Evolutionary conservation across 805 yeast species (phyloP).

Genomic region (Saccharomycopsis microspora): DNA sequence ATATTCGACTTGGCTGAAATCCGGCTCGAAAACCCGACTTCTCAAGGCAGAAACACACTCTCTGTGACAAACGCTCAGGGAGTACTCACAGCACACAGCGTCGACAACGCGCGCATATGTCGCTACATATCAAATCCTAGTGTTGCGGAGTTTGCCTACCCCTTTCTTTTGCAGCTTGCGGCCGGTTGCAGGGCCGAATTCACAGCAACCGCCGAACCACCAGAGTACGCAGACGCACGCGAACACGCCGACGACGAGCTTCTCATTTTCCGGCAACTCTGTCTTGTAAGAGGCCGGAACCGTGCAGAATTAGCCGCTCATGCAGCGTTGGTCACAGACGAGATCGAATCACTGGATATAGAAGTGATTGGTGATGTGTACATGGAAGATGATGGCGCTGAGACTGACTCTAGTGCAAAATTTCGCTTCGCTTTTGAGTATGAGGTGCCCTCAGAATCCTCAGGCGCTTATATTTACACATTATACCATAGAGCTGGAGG

Average conservation of each 20-base stretch:
- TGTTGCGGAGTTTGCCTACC: slow-evolving; percentile 8
- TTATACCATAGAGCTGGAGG: slow-evolving; percentile 8
- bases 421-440: slow-evolving; percentile 12
- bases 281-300: slow-evolving; percentile 9
- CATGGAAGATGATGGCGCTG: slow-evolving; percentile 12
- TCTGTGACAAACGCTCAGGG: too few species aligned
- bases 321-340: too few species aligned
- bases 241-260: not conserved
- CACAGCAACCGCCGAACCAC: too few species aligned
- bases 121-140: slow-evolving; percentile 9
- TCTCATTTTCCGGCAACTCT: slow-evolving; percentile 13
- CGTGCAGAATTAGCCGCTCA: too few species aligned
- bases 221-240: too few species aligned
- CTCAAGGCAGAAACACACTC: too few species aligned
- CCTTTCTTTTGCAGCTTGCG: slow-evolving; percentile 6
- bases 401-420: not conserved
- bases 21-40: too few species aligned
- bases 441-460: slow-evolving; percentile 6
- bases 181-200: too few species aligned
- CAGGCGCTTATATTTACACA: slow-evolving; percentile 10
- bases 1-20: too few species aligned
- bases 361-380: slow-evolving; percentile 15
- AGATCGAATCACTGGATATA: not conserved
- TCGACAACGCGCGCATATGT: too few species aligned
- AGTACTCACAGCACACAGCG: too few species aligned